These are phyloP conservation scores for Colletotrichum tropicale DNA, from an alignment of 2,329 filamentous ascomycete genomes.

Conservation along the genomic window DNA sequence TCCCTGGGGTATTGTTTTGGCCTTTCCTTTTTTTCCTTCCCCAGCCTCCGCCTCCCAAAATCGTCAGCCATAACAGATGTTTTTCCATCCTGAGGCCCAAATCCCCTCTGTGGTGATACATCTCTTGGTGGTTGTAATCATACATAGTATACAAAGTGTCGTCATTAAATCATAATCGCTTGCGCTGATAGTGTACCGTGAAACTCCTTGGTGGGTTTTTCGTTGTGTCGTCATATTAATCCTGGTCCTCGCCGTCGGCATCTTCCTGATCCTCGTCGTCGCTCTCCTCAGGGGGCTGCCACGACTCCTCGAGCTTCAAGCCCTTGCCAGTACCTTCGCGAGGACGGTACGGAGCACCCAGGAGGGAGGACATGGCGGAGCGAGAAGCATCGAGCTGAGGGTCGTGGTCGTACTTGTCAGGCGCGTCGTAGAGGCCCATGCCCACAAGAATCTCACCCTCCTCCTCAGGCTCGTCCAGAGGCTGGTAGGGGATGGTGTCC, in stretches of 20 bases:
- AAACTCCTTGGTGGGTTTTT: not conserved
- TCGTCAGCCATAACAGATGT: not conserved
- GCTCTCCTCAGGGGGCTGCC: slow-evolving; percentile 67
- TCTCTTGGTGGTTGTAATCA: not conserved
- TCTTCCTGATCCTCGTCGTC: slow-evolving; percentile 35
- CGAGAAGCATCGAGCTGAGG: slow-evolving; percentile 58
- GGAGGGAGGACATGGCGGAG: slow-evolving; percentile 57
- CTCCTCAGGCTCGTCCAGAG: slow-evolving; percentile 57
- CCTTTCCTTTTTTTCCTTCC: not conserved
- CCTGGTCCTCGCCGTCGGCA: slow-evolving; percentile 35
- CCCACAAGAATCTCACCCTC: slow-evolving; percentile 78
- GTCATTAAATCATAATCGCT: not conserved
- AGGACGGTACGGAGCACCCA: slow-evolving; percentile 52
- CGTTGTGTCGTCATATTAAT: not conserved
- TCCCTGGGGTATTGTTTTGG: not conserved
- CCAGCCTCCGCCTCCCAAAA: not conserved
- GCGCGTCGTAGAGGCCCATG: slow-evolving; percentile 80
- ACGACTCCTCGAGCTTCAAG: slow-evolving; percentile 81
- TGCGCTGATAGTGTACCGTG: not conserved
- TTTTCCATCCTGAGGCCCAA: not conserved
- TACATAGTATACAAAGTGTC: slow-evolving; percentile 15
- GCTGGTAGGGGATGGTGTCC: slow-evolving; percentile 52
- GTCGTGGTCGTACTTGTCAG: slow-evolving; percentile 59
- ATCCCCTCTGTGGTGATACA: not conserved
- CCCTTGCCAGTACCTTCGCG: slow-evolving; percentile 68